Conservation (phyloP, 805 yeast species). For the Starmerella floris region DNA sequence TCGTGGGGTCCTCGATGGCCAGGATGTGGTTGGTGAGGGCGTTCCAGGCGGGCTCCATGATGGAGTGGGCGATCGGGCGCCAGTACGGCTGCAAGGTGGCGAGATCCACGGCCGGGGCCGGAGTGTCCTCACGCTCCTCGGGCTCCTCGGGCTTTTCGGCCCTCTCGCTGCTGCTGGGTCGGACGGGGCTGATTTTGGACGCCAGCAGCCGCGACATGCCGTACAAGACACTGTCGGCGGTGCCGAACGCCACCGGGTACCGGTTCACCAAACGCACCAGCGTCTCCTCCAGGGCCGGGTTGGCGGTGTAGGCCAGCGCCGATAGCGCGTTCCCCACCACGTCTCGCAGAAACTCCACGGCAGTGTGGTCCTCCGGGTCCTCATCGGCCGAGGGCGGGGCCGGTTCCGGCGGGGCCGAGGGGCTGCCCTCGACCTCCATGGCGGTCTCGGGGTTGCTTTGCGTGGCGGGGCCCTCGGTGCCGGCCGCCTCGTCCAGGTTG, state of each 20-base stretch:
- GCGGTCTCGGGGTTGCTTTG: background rate
- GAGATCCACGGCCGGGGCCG: background rate
- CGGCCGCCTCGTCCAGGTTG: background rate
- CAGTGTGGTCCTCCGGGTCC: background rate
- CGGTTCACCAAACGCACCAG: background rate
- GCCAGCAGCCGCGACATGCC: conserved; percentile 1
- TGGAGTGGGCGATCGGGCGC: conserved; percentile 1
- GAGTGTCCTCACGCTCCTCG: background rate
- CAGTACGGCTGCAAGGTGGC: background rate
- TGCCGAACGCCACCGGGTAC: conserved; percentile 1
- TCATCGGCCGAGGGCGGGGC: background rate
- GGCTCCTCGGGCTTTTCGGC: background rate
- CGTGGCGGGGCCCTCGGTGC: background rate
- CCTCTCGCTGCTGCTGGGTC: background rate
- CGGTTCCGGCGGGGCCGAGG: background rate
- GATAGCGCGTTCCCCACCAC: background rate
- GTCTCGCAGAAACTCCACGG: background rate
- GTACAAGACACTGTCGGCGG: background rate
- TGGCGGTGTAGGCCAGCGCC: background rate
- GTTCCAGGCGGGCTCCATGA: conserved; percentile 9
- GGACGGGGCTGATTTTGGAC: background rate
- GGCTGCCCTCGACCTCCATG: background rate
- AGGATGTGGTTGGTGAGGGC: background rate
- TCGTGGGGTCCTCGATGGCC: background rate
- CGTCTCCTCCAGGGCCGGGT: background rate